Percentiles rank a stretch among this genome's conserved stretches.
phyloP scores from a whole-genome alignment of 345 rosid genomes.

The Turritis glabra region DNA sequence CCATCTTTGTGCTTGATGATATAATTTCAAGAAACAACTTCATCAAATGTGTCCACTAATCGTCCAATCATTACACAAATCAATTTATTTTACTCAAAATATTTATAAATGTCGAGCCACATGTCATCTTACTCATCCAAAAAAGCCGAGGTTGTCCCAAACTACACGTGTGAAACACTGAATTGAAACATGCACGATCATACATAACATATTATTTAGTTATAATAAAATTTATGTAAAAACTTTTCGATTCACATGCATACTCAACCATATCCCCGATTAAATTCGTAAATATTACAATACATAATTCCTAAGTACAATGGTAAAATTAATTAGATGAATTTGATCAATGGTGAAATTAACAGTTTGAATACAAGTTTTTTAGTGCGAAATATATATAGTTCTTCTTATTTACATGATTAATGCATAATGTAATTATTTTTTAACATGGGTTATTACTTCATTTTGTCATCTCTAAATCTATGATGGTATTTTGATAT shows the following conservation, averaged over 20 bases:
- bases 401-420: no score
- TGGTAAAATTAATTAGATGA: no score
- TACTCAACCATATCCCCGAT: background rate
- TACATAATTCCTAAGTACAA: background rate
- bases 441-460: no score
- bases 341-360: no score
- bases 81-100: constrained; percentile 16
- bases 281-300: background rate
- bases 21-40: background rate
- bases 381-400: no score
- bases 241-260: background rate
- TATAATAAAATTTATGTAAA: no score
- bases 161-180: constrained; percentile 28
- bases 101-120: constrained; percentile 2
- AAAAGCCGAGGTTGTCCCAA: constrained; percentile 27
- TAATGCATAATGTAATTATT: no score
- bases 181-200: constrained; percentile 6
- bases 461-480: no score
- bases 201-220: background rate
- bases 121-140: constrained; percentile 10
- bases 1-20: background rate
- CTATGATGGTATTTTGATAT: background rate
- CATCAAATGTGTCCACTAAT: background rate
- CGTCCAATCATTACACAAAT: background rate
- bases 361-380: no score